phyloP scores from a whole-genome alignment of 805 yeast genomes.

The Schwanniomyces pseudopolymorphus region DNA sequence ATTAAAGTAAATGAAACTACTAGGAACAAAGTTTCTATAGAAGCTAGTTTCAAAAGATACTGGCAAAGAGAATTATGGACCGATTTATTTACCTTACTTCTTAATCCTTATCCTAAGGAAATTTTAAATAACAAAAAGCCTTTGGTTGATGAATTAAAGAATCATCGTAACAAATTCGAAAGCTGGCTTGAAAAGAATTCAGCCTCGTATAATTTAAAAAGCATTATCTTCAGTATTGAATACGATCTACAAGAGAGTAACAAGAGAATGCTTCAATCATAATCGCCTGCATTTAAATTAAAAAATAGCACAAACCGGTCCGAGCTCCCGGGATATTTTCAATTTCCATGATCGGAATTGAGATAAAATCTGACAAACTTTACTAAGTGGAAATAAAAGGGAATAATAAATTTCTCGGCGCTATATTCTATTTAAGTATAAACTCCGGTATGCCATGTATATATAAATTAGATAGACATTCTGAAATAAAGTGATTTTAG shows the following conservation, averaged over 20 bases:
- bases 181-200: constrained; percentile 33
- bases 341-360: neutral
- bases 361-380: no score
- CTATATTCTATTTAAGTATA: no score
- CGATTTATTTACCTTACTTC: constrained; percentile 57
- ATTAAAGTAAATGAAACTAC: constrained; percentile 44
- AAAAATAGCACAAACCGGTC: neutral
- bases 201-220: constrained; percentile 21
- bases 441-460: neutral
- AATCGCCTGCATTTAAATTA: neutral
- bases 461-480: neutral
- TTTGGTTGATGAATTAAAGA: constrained; percentile 31
- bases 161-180: constrained; percentile 40
- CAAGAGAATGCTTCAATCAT: constrained; percentile 9
- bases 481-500: neutral
- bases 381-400: no score
- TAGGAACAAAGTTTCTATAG: constrained; percentile 31
- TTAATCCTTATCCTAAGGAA: constrained; percentile 52
- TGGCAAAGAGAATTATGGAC: constrained; percentile 78
- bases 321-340: neutral
- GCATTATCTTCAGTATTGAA: constrained; percentile 37
- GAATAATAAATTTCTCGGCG: neutral
- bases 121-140: constrained; percentile 35
- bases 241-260: constrained; percentile 17
- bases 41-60: constrained; percentile 59